Percentiles rank a stretch among this genome's conserved stretches.
These are phyloP conservation scores for Aureobasidium subglaciale DNA, from an alignment of 2,329 filamentous ascomycete genomes.

Conservation along the genomic window DNA sequence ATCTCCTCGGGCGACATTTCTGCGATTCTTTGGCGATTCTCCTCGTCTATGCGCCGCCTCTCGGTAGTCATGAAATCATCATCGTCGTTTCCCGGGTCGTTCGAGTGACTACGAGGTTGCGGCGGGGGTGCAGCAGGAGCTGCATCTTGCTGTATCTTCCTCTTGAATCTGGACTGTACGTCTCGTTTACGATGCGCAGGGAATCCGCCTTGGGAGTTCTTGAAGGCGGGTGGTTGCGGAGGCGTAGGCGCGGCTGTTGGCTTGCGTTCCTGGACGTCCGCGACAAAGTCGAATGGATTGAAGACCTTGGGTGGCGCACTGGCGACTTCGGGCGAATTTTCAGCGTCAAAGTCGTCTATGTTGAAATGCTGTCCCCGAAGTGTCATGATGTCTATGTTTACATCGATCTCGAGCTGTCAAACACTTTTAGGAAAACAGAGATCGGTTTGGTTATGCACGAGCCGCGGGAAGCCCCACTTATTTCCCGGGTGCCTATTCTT, in stretches of 20 bases:
- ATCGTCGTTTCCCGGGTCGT: background rate
- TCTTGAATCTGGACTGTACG: constrained; percentile 71
- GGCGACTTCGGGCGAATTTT: constrained; percentile 26
- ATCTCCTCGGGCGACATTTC: constrained; percentile 80
- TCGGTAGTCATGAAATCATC: constrained; percentile 32
- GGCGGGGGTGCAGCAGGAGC: background rate
- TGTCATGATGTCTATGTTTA: constrained; percentile 15
- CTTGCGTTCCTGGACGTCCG: constrained; percentile 73
- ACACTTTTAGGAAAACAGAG: constrained; percentile 5
- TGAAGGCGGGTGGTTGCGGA: constrained; percentile 58
- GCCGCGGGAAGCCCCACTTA: constrained; percentile 7
- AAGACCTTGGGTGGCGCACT: constrained; percentile 1
- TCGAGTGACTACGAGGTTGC: background rate
- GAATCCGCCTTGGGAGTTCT: constrained; percentile 59
- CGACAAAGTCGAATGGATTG: constrained; percentile 45
- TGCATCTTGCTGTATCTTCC: constrained; percentile 27
- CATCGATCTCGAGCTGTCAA: constrained; percentile 3
- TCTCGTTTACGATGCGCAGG: constrained; percentile 78
- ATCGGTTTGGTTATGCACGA: constrained; percentile 9
- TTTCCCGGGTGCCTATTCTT: constrained; percentile 2
- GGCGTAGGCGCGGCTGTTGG: constrained; percentile 32
- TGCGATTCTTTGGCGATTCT: constrained; percentile 68
- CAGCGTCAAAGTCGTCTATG: constrained; percentile 46
- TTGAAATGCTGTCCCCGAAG: constrained; percentile 54
- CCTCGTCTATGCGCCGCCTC: constrained; percentile 66